Conservation (phyloP, 2,329 filamentous ascomycete species). For the Cladosporium colombiae region DNA sequence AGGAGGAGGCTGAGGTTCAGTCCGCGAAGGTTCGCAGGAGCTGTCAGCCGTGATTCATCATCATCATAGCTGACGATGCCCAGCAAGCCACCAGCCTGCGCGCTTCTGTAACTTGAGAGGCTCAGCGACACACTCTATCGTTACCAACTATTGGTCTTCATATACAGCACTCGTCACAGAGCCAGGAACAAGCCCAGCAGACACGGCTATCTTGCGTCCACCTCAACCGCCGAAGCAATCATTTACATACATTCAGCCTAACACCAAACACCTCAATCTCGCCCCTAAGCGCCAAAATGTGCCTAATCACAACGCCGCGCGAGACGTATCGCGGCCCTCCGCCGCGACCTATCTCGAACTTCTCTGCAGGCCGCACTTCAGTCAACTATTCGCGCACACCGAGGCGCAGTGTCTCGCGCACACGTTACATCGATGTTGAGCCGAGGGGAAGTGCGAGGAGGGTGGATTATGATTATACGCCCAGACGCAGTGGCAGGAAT, state of each 20-base stretch:
- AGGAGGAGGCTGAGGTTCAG: background rate
- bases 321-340: slow-evolving; percentile 22
- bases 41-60: background rate
- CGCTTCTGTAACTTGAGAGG: too few species aligned
- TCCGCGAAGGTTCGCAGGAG: background rate
- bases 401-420: slow-evolving; percentile 26
- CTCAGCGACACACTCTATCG: too few species aligned
- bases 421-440: slow-evolving; percentile 19
- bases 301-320: slow-evolving; percentile 32
- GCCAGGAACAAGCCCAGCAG: too few species aligned
- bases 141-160: too few species aligned
- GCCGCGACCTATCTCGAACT: slow-evolving; percentile 37
- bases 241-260: too few species aligned
- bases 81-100: background rate
- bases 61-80: slow-evolving; percentile 1
- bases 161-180: too few species aligned
- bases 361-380: slow-evolving; percentile 18
- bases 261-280: too few species aligned
- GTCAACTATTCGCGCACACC: slow-evolving; percentile 27
- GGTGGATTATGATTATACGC: slow-evolving; percentile 22
- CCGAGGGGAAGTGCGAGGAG: slow-evolving; percentile 22
- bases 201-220: too few species aligned
- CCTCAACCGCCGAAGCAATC: too few species aligned
- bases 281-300: slow-evolving; percentile 25
- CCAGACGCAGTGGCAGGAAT: slow-evolving; percentile 21